These are phyloP conservation scores for Agastache rugosa DNA, from an alignment of 257 asterid species.

Conservation along the genomic window DNA sequence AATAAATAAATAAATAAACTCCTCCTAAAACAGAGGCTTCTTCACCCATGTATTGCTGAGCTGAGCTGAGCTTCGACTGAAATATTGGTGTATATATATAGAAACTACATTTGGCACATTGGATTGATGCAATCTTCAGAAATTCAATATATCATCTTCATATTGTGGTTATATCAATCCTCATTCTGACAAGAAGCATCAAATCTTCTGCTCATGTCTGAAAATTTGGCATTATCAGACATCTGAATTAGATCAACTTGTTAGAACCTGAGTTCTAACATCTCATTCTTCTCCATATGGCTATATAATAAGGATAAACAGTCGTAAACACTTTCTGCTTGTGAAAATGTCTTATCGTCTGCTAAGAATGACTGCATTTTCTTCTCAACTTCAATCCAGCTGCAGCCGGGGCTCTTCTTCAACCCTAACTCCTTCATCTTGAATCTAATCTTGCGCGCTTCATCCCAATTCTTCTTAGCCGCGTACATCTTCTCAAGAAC, in stretches of 20 bases:
- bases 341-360: conserved; percentile 52
- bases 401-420: conserved; percentile 71
- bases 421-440: conserved; percentile 69
- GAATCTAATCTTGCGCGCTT: conserved; percentile 56
- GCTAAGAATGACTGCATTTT: conserved; percentile 59
- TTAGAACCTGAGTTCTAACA: background rate
- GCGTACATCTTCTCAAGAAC: conserved; percentile 73
- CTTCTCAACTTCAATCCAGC: conserved; percentile 80
- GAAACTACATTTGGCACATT: too few relatives aligned
- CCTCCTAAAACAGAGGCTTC: background rate
- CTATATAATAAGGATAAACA: conserved; percentile 54
- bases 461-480: conserved; percentile 59
- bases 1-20: too few relatives aligned
- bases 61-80: too few relatives aligned
- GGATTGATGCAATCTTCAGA: too few relatives aligned
- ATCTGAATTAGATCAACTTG: background rate
- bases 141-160: background rate
- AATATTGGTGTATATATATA: too few relatives aligned
- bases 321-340: conserved; percentile 51
- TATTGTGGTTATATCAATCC: background rate
- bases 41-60: too few relatives aligned
- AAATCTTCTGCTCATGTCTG: background rate
- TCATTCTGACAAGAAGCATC: background rate
- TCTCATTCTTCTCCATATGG: conserved; percentile 62
- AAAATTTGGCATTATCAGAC: background rate